Percentiles rank a stretch among this genome's conserved stretches.
Evolutionary conservation across 176 grass and related monocot genomes (phyloP).

Genomic region (barley (Hordeum vulgare)): MorexV3_pseudomolecules_assembly NC_058524.1:513816804-513817303

Average conservation of each 20-base stretch:
- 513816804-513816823: conserved; percentile 33
- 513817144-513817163: not conserved
- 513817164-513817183: not conserved
- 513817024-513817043: not conserved
- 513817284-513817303: not conserved
- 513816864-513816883: conserved; percentile 23
- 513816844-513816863: conserved; percentile 19
- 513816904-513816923: not conserved
- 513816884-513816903: not conserved
- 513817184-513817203: not conserved
- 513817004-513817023: conserved; percentile 16
- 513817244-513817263: too few species aligned
- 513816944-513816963: not conserved
- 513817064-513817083: not conserved
- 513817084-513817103: not conserved
- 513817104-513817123: not conserved
- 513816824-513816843: not conserved
- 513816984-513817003: conserved; percentile 17
- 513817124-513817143: not conserved
- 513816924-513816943: not conserved
- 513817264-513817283: not conserved
- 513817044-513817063: not conserved
- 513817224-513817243: not conserved
- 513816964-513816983: not conserved
- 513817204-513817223: not conserved